Conservation (phyloP, 768 basidiomycete species). For the Strobilomyces echinocephalus region DNA sequence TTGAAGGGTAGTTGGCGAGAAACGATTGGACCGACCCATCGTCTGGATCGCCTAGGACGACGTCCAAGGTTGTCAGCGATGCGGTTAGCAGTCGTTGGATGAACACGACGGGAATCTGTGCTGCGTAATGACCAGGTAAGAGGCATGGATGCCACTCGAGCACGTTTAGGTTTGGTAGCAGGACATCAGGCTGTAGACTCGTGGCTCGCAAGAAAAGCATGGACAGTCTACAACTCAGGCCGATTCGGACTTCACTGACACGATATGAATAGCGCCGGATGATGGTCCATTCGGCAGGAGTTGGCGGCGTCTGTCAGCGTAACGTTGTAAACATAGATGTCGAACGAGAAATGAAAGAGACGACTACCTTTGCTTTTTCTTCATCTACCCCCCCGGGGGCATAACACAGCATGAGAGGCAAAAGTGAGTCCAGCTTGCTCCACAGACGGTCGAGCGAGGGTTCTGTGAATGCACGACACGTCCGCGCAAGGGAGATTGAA, state of each 20-base stretch:
- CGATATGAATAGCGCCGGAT: neutral
- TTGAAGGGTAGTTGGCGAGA: neutral
- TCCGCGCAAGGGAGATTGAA: neutral
- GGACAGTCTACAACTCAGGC: no score
- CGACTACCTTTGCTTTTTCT: neutral
- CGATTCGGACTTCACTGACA: neutral
- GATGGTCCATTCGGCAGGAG: neutral
- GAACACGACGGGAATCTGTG: neutral
- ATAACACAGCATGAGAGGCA: neutral
- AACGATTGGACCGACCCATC: neutral
- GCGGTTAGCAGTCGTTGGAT: neutral
- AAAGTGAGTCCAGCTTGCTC: neutral
- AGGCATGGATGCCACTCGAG: neutral
- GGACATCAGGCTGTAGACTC: neutral
- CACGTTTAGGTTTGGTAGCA: neutral
- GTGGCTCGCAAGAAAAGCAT: neutral
- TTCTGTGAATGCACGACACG: neutral
- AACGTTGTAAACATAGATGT: neutral
- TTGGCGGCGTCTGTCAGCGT: neutral
- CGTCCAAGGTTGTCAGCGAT: neutral
- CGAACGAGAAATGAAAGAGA: neutral
- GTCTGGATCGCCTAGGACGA: neutral
- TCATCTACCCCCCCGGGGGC: neutral
- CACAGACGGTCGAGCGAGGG: neutral
- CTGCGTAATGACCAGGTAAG: neutral